Evolutionary conservation across 768 basidiomycete species (phyloP).

Genomic region (Hericium erinaceus): DNA sequence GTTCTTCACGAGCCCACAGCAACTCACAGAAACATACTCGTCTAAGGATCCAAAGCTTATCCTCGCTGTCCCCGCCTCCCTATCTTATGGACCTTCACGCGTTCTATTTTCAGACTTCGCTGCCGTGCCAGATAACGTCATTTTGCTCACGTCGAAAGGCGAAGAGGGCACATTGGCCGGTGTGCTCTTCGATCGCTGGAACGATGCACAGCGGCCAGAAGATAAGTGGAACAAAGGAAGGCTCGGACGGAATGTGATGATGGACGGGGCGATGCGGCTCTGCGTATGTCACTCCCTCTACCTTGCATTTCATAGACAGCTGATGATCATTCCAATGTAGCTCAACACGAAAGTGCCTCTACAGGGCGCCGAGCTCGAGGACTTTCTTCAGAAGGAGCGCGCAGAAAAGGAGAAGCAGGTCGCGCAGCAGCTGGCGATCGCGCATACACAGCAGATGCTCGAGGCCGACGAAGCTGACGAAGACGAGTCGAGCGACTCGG

Average conservation of each 20-base stretch:
- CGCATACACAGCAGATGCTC: slow-evolving; percentile 76
- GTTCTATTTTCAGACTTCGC: slow-evolving; percentile 83
- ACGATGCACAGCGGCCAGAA: slow-evolving; percentile 65
- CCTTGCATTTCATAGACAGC: neutral
- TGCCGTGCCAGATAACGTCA: slow-evolving; percentile 70
- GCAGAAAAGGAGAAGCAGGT: slow-evolving; percentile 74
- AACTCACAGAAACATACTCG: slow-evolving; percentile 72
- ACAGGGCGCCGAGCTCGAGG: slow-evolving; percentile 81
- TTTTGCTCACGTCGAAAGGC: slow-evolving; percentile 73
- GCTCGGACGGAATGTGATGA: slow-evolving; percentile 78
- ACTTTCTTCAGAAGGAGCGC: slow-evolving; percentile 66
- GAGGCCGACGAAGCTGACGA: slow-evolving; percentile 90
- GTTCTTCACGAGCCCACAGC: slow-evolving; percentile 78
- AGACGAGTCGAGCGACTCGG: slow-evolving; percentile 66
- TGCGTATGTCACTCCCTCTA: slow-evolving; percentile 36
- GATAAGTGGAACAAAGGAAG: slow-evolving; percentile 85
- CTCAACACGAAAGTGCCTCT: slow-evolving; percentile 87
- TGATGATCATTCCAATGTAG: slow-evolving; percentile 26
- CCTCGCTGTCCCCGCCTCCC: slow-evolving; percentile 83
- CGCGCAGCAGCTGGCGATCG: slow-evolving; percentile 76
- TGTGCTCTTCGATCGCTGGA: slow-evolving; percentile 81
- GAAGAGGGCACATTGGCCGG: slow-evolving; percentile 77
- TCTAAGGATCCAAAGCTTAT: slow-evolving; percentile 89
- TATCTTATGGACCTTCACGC: slow-evolving; percentile 89
- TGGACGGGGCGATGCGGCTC: slow-evolving; percentile 62